Evolutionary conservation across 495 filamentous ascomycete genomes (phyloP).

Genomic region (Penicillium manginii): DNA sequence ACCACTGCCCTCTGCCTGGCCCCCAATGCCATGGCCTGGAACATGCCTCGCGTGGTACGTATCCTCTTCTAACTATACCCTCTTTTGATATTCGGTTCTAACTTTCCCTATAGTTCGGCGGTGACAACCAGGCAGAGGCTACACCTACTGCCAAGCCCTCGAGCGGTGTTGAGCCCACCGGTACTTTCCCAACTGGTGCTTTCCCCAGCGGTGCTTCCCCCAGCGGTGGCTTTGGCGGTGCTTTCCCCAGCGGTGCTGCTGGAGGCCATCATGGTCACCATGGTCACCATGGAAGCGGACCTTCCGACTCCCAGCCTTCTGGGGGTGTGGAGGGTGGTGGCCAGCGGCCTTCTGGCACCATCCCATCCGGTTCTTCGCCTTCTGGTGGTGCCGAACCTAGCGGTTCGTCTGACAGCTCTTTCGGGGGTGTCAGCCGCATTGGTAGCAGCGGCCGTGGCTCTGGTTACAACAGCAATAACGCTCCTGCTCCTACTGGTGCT

Average conservation of each 20-base stretch:
- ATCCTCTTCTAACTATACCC: neutral
- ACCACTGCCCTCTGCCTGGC: constrained; percentile 31
- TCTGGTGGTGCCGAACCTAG: constrained; percentile 6
- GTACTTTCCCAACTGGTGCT: constrained; percentile 7
- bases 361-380: constrained; percentile 4
- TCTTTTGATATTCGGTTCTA: neutral
- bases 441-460: neutral
- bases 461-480: neutral
- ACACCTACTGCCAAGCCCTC: constrained; percentile 16
- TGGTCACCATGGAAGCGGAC: too few species aligned
- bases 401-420: constrained; percentile 1
- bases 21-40: constrained; percentile 26
- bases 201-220: constrained; percentile 4
- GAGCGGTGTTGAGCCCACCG: constrained; percentile 14
- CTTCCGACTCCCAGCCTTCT: constrained; percentile 4
- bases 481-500: constrained; percentile 2
- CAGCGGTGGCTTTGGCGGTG: constrained; percentile 4
- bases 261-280: neutral
- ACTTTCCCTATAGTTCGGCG: constrained; percentile 3
- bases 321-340: neutral
- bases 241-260: neutral
- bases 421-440: neutral
- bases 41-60: constrained; percentile 16
- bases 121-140: constrained; percentile 9
- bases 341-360: constrained; percentile 5